phyloP scores from a whole-genome alignment of 805 yeast species.

The Candida golubevii region DNA sequence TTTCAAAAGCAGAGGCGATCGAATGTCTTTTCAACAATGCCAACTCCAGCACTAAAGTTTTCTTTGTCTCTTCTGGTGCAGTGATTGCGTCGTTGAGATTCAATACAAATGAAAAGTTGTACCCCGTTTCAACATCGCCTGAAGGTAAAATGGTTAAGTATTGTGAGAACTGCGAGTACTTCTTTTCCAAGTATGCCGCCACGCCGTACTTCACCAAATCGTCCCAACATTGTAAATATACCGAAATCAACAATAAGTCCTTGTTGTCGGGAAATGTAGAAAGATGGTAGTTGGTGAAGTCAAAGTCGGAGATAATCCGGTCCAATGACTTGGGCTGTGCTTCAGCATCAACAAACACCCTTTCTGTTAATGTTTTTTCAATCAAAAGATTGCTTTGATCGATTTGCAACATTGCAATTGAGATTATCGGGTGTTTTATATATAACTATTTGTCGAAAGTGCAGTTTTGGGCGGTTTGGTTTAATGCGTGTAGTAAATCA shows the following conservation, averaged over 20 bases:
- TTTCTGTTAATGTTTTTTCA: constrained; percentile 73
- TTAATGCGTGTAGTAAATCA: background rate
- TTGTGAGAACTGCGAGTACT: constrained; percentile 39
- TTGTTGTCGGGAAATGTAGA: constrained; percentile 76
- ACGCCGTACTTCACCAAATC: constrained; percentile 71
- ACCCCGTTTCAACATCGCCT: constrained; percentile 64
- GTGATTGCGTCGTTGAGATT: constrained; percentile 43
- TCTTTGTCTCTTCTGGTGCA: constrained; percentile 44
- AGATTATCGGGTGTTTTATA: background rate
- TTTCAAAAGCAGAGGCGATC: constrained; percentile 88
- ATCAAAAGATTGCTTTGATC: constrained; percentile 81
- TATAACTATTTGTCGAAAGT: background rate
- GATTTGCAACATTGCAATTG: constrained; percentile 65
- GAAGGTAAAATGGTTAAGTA: constrained; percentile 30
- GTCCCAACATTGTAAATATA: constrained; percentile 71
- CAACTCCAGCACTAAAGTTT: constrained; percentile 55
- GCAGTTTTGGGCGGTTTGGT: background rate
- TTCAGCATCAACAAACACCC: constrained; percentile 44
- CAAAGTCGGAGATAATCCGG: constrained; percentile 90
- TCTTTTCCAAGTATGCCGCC: constrained; percentile 45
- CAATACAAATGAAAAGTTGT: constrained; percentile 71
- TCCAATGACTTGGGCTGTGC: constrained; percentile 50
- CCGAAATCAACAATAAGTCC: constrained; percentile 58
- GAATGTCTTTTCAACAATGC: constrained; percentile 79
- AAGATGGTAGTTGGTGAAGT: constrained; percentile 89